Evolutionary conservation across 805 yeast species (phyloP).

Genomic region (Wickerhamiella nectarea): DNA sequence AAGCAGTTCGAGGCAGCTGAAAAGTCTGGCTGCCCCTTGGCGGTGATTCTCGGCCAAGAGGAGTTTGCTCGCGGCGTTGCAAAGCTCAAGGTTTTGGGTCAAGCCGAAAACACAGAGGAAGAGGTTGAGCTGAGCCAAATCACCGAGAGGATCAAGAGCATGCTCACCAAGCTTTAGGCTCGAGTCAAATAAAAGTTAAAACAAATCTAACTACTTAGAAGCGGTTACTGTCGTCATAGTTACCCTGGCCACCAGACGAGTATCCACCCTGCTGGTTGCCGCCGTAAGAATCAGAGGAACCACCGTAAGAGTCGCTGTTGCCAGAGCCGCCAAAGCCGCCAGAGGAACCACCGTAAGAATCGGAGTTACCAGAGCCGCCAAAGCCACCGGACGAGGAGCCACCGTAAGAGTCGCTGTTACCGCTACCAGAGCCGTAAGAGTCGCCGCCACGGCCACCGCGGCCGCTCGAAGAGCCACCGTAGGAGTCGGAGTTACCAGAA

Average conservation of each 20-base stretch:
- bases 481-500: neutral
- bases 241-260: conserved; percentile 1
- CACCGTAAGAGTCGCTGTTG: neutral
- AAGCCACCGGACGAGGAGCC: neutral
- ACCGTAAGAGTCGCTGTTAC: conserved; percentile 1
- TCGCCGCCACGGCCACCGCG: neutral
- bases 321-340: conserved; percentile 1
- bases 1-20: conserved; percentile 98
- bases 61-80: conserved; percentile 71
- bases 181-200: neutral
- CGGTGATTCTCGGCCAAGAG: conserved; percentile 91
- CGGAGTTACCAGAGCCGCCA: neutral
- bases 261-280: neutral
- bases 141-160: conserved; percentile 38
- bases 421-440: conserved; percentile 6
- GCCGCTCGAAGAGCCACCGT: too few species aligned
- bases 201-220: neutral
- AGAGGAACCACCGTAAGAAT: neutral
- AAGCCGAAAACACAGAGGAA: conserved; percentile 71
- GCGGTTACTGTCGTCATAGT: conserved; percentile 1
- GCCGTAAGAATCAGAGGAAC: neutral
- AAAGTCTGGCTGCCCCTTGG: conserved; percentile 77
- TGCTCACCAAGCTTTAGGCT: conserved; percentile 26
- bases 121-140: conserved; percentile 51
- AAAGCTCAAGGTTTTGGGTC: conserved; percentile 79